Evolutionary conservation across 2,329 filamentous ascomycete genomes (phyloP), one percentile per base, ranked within the genome.

Genomic region (Ceratocystis papillata): DNA sequence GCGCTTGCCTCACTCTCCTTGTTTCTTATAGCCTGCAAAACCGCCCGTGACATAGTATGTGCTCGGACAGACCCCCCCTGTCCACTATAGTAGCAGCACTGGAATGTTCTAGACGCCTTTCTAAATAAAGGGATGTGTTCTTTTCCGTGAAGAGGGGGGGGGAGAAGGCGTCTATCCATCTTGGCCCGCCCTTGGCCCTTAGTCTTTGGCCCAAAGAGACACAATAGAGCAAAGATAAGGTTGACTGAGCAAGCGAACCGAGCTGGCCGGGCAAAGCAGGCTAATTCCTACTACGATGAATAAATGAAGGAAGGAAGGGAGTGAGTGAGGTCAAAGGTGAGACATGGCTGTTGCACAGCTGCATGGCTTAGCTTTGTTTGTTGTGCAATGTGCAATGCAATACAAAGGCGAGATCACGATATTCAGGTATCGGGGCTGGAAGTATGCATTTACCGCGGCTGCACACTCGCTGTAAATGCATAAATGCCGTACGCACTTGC

Each of bases 71-170:
- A 5, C 22, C 10, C 28, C 28, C 53, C 53, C 53, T 57, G 53
- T 57, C 53, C 17, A 12, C 53, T 20, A 57, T 17, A 17, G 25
- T 57, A 17, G 28, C 22, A 30, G 53, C 53, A 17, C 53, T 57
- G 53, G 28, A 57, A 57, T 57, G 53, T 57, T 57, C 53, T 57
- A 57, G 53, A 57, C 28, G 53, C 46, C 20, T 22, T 22, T 17
- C 46, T 57, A 30, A 22, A 57, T 37, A 33, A 25, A 25, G 6
- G 48, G 15, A 20, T 12, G 12, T 17, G 15, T 8, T 48, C 45
- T 25, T 7, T 53, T 53, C 48, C 20, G 7, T 53, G 48, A 28
- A 15, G 48, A 25, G 8, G 46, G 33, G 33, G 33, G 46, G 33
- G 33, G 33, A 37, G 8, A 37, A 37, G 2, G 33, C 8, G 8